A percentile compares a stretch with the other conserved stretches of the same genome.
Evolutionary conservation across 495 filamentous ascomycete species (phyloP).

Genomic region (Trichocladium antarcticum): DNA sequence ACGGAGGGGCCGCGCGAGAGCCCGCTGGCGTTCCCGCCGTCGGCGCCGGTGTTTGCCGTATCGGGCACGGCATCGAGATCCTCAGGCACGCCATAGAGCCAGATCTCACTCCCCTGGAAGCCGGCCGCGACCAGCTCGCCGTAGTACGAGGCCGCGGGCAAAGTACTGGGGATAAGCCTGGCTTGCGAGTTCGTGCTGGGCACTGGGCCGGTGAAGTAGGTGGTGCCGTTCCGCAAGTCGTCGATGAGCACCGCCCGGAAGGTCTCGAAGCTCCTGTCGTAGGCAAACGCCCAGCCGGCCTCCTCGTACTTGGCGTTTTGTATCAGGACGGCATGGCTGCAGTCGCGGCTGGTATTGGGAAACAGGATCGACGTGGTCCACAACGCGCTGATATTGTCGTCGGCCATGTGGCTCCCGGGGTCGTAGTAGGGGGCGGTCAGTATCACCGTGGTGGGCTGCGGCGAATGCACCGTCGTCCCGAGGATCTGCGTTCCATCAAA

Average conservation of each 20-base stretch:
- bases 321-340: conserved; percentile 64
- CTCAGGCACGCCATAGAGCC: conserved; percentile 71
- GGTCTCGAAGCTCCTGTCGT: conserved; percentile 62
- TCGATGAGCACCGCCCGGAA: conserved; percentile 68
- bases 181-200: conserved; percentile 33
- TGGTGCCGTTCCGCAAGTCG: conserved; percentile 62
- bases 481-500: conserved; percentile 75
- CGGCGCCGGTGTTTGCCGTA: conserved; percentile 17
- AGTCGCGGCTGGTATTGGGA: conserved; percentile 62
- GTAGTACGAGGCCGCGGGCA: conserved; percentile 54
- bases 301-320: conserved; percentile 60
- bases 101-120: conserved; percentile 60
- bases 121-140: conserved; percentile 69
- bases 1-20: conserved; percentile 29
- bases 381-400: conserved; percentile 60
- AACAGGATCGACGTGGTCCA: conserved; percentile 89
- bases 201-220: conserved; percentile 68
- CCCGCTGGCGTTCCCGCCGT: conserved; percentile 16
- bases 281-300: conserved; percentile 67
- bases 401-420: conserved; percentile 43
- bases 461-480: conserved; percentile 57
- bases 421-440: conserved; percentile 73
- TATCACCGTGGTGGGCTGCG: conserved; percentile 59
- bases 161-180: conserved; percentile 50
- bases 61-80: conserved; percentile 51